Evolutionary conservation across 176 grass and related monocot genomes (phyloP).

Genomic region (Tillandsia fasciculata): DNA sequence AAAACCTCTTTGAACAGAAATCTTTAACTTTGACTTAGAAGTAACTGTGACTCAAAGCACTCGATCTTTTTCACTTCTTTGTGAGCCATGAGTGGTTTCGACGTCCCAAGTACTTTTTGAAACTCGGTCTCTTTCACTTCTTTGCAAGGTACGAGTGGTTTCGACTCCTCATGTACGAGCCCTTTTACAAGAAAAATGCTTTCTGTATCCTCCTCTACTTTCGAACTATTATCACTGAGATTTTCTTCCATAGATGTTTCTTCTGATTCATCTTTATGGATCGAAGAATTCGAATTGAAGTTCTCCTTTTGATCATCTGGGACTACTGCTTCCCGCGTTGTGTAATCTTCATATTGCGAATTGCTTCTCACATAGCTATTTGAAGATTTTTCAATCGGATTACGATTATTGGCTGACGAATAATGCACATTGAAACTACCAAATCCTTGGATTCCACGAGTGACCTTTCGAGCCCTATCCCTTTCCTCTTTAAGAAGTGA

Average conservation of each 20-base stretch:
- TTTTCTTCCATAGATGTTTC: too few relatives aligned
- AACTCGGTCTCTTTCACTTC: constrained; percentile 2
- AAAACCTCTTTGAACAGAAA: too few relatives aligned
- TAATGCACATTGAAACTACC: constrained; percentile 67
- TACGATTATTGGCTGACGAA: not conserved
- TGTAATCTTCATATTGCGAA: constrained; percentile 30
- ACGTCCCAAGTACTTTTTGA: not conserved
- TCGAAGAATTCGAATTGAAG: constrained; percentile 1
- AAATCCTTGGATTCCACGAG: constrained; percentile 65
- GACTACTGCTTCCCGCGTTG: not conserved
- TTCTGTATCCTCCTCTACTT: not conserved
- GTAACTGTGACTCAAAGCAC: constrained; percentile 31
- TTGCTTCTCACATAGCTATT: constrained; percentile 39
- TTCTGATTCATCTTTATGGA: not conserved
- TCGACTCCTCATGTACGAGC: not conserved
- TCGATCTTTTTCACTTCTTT: constrained; percentile 19
- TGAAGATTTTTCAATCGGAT: not conserved
- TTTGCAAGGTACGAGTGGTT: constrained; percentile 14
- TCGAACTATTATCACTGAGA: not conserved
- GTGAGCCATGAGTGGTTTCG: constrained; percentile 7
- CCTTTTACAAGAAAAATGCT: not conserved
- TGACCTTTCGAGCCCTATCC: constrained; percentile 52
- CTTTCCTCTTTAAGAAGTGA: constrained; percentile 71
- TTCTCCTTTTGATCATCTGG: constrained; percentile 39
- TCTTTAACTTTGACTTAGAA: constrained; percentile 34